Base-by-base conservation (phyloP, 495 filamentous ascomycete species). In the Penicillium taxi region DNA sequence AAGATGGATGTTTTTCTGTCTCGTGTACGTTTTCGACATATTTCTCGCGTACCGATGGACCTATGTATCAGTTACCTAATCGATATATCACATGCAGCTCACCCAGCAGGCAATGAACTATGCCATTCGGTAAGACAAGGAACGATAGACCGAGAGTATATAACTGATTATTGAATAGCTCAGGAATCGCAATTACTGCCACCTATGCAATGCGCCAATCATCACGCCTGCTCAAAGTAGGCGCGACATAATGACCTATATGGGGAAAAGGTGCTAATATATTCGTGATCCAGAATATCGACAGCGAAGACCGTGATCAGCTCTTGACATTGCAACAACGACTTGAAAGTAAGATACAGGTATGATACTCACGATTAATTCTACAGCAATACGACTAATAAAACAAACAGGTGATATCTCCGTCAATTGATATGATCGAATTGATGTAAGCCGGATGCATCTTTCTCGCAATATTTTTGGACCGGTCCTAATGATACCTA, bases 401-500 rank as follows among this genome's bases (percentile, higher is more conserved):
- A n/a, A n/a, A n/a, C 9, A 8, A 12, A 31, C 39, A 87, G 82
- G 89, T 96, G 37, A 81, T 96, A 26, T 86, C 86, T 15, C 89
- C 89, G 4, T 82, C 88, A 2, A 93, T 96, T 51, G 86, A 96
- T 51, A 76, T 94, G 70, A 91, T 96, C 37, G 87, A 94, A 55
- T 69, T 96, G 45, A 93, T 91, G 81, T 88, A 61, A 53, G 71
- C 63, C 21, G 17, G 14, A 37, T 1, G 14, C n/a, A 28, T 22
- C 3, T 18, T 24, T 20, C 21, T 14, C 18, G 7, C n/a, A 26
- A 19, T 4, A 15, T 17, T 18, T 29, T n/a, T 5, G 5, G 1
- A 6, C 32, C 8, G 19, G 13, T 18, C 15, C 47, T 53, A 6
- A 45, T 16, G 34, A 25, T 7, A 7, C 9, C 2, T 26, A 27